Evolutionary conservation across 257 asterid species (phyloP), one percentile per base, ranked within the genome.

Genomic region (Parsonsia alboflavescens): DNA sequence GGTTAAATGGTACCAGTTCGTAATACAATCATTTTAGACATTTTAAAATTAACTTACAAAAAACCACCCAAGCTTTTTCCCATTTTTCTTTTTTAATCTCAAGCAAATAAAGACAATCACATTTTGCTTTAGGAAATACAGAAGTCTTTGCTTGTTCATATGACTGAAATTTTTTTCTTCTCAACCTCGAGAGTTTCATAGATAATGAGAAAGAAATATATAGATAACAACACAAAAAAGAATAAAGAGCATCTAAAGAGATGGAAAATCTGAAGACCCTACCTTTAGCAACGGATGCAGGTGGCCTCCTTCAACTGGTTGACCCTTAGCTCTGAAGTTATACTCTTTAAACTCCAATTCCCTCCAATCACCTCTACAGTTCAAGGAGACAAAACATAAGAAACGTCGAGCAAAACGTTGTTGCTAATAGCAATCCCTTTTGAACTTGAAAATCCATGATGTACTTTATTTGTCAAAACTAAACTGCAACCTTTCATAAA

Each of bases 231-330:
- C 66, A 28, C 61, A 58, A 16, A 21, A 64, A 73, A 41, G 7
- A 45, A 49, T 52, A 39, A 24, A 63, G 71, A 65, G 46, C 61
- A 59, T 66, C 44, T 28, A 21, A 68, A 75, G 61, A 44, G 70
- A 86, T 22, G 22, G 11, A 71, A 46, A 54, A 30, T 24, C 54
- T 13, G 26, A 54, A 36, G 54, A 49, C 24, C 91, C 72, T 88
- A 87, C 98, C 98, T 94, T 94, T 75, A 88, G 91, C 86, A 94
- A 79, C 17, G 98, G 97, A 86, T 94, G 98, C 73, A 92, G 91
- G 81, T 89, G 88, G 77, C 97, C 98, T 71, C 98, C 98, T 84
- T 92, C 98, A 58, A 90, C 87, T 50, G 98, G 99, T 83, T 77
- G 98, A 75, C 99, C 99, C 81, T 89, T 90, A 8, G 99, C 99